Percentiles rank a stretch among this genome's conserved stretches.
These are phyloP conservation scores for Botrytis deweyae DNA, from an alignment of 2,329 filamentous ascomycete genomes.

Conservation along the genomic window DNA sequence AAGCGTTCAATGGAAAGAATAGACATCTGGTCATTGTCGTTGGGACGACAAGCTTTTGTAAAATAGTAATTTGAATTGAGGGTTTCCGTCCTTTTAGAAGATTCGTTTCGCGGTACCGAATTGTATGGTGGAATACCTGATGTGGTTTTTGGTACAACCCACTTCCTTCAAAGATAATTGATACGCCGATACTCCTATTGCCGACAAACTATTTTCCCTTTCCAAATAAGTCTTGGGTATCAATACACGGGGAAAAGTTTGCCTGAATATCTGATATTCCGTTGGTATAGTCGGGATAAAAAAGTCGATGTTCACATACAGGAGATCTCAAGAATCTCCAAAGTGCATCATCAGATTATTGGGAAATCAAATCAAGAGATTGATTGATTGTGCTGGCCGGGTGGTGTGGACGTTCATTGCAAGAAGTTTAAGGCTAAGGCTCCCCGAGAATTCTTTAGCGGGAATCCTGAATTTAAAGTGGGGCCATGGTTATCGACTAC, in stretches of 20 bases:
- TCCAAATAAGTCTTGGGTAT: background rate
- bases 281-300: background rate
- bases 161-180: constrained; percentile 21
- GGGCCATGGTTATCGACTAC: background rate
- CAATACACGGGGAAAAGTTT: background rate
- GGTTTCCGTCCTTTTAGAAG: background rate
- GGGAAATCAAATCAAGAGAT: constrained; percentile 13
- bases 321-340: constrained; percentile 12
- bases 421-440: constrained; percentile 13
- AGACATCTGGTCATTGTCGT: constrained; percentile 42
- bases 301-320: constrained; percentile 6
- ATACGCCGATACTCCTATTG: constrained; percentile 21
- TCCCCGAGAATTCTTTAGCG: constrained; percentile 17
- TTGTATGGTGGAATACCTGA: constrained; percentile 12
- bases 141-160: constrained; percentile 21
- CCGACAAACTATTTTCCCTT: constrained; percentile 10
- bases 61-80: constrained; percentile 2
- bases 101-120: constrained; percentile 17
- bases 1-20: constrained; percentile 39
- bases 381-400: constrained; percentile 10
- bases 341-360: constrained; percentile 5
- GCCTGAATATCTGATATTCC: background rate
- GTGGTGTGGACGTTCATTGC: background rate
- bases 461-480: constrained; percentile 4
- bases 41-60: constrained; percentile 31